These are phyloP conservation scores for Trichoderma breve DNA, from an alignment of 2,329 filamentous ascomycete genomes.

Conservation along the genomic window DNA sequence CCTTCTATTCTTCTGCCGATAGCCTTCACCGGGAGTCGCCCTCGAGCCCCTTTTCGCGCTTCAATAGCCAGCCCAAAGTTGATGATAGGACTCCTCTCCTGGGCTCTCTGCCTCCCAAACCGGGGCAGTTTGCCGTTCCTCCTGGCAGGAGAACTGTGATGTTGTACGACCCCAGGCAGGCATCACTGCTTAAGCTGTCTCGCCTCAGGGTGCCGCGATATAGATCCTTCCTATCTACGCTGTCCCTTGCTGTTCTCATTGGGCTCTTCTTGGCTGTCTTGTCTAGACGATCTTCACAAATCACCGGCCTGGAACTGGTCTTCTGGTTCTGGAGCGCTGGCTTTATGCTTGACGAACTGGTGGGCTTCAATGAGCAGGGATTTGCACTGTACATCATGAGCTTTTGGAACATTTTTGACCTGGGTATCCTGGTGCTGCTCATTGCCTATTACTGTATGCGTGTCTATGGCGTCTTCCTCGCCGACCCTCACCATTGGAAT, in stretches of 20 bases:
- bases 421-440: conserved; percentile 82
- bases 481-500: conserved; percentile 72
- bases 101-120: conserved; percentile 35
- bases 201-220: conserved; percentile 88
- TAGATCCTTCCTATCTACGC: conserved; percentile 82
- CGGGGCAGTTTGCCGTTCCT: conserved; percentile 35
- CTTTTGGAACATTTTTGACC: conserved; percentile 94
- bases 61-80: conserved; percentile 34
- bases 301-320: conserved; percentile 79
- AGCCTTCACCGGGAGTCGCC: conserved; percentile 66
- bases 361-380: conserved; percentile 94
- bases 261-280: conserved; percentile 83
- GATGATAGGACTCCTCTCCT: conserved; percentile 54
- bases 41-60: conserved; percentile 25
- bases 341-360: conserved; percentile 94
- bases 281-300: conserved; percentile 68
- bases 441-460: conserved; percentile 88
- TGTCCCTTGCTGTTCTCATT: conserved; percentile 82
- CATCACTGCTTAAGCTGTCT: conserved; percentile 88
- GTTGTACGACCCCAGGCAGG: conserved; percentile 85
- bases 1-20: conserved; percentile 88
- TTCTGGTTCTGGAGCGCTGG: conserved; percentile 99
- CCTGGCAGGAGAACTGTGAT: conserved; percentile 70
- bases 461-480: conserved; percentile 80
- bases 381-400: conserved; percentile 97